Percentiles rank a stretch among this genome's conserved stretches.
Conservation (phyloP, 257 asterid genomes). For the Nicotiana undulata region DNA sequence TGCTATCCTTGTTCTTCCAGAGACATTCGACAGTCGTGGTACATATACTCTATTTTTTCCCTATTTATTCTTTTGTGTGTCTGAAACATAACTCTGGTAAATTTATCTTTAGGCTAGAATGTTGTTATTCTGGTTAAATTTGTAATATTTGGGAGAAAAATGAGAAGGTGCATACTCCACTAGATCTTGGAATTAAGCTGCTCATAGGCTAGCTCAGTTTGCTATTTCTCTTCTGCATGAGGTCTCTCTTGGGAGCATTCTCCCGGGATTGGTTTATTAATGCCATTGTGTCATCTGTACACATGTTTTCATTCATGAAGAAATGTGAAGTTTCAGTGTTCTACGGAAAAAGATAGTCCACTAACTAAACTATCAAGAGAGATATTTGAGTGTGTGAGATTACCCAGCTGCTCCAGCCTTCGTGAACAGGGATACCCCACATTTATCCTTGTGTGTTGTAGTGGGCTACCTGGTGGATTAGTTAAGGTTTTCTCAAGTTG, state of each 20-base stretch:
- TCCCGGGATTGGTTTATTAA: neutral
- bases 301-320: neutral
- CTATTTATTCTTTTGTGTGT: neutral
- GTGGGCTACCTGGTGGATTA: neutral
- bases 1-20: conserved; percentile 85
- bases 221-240: neutral
- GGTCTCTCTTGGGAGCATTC: neutral
- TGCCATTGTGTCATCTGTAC: neutral
- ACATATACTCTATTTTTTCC: conserved; percentile 12
- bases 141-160: neutral
- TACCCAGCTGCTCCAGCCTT: conserved; percentile 3
- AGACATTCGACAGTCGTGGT: conserved; percentile 93
- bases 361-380: neutral
- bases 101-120: neutral
- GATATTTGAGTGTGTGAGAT: neutral
- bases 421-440: neutral
- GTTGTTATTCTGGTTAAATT: neutral
- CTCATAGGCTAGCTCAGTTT: neutral
- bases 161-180: neutral
- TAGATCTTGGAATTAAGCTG: neutral
- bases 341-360: neutral
- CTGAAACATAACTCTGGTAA: neutral
- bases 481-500: neutral
- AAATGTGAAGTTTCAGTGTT: neutral
- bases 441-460: neutral